Percentiles rank a stretch among this genome's conserved stretches.
These are phyloP conservation scores for Macrophomina phaseolina DNA, from an alignment of 2,329 filamentous ascomycete genomes.

Conservation along the genomic window DNA sequence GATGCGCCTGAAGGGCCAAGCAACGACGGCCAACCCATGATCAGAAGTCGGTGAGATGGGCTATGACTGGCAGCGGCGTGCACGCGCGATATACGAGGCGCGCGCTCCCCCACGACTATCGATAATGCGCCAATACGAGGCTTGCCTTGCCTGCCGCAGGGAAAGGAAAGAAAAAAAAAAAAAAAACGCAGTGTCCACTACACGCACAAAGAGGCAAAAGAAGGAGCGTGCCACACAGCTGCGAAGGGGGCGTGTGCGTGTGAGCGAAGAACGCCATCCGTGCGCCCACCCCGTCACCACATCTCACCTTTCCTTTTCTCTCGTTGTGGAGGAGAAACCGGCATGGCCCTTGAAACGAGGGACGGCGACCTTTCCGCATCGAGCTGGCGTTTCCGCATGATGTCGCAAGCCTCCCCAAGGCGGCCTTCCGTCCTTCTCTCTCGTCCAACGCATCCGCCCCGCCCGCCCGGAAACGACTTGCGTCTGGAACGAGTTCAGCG, in stretches of 20 bases:
- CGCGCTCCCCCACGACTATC: neutral
- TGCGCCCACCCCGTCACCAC: conserved; percentile 6
- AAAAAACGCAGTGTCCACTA: neutral
- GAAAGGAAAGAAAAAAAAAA: no score
- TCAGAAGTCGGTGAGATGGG: conserved; percentile 8
- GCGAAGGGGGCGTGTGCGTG: neutral
- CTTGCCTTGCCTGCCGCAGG: neutral
- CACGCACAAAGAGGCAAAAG: neutral
- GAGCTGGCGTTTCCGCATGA: conserved; percentile 18
- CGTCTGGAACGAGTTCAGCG: neutral
- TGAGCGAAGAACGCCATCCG: conserved; percentile 2
- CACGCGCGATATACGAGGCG: conserved; percentile 1
- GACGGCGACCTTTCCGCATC: conserved; percentile 19
- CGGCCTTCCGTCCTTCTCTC: no score
- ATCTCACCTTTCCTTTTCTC: neutral
- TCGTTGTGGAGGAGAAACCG: neutral
- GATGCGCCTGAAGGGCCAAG: neutral
- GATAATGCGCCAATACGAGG: conserved; percentile 9
- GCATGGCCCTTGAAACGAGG: neutral
- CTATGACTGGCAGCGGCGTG: neutral
- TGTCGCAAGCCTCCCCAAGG: neutral
- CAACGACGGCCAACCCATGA: neutral
- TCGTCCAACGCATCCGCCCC: neutral
- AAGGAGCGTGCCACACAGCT: neutral
- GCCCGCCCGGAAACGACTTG: neutral